Conservation (phyloP, 1,284 basidiomycete genomes). For the Marasmius fiardii region DNA sequence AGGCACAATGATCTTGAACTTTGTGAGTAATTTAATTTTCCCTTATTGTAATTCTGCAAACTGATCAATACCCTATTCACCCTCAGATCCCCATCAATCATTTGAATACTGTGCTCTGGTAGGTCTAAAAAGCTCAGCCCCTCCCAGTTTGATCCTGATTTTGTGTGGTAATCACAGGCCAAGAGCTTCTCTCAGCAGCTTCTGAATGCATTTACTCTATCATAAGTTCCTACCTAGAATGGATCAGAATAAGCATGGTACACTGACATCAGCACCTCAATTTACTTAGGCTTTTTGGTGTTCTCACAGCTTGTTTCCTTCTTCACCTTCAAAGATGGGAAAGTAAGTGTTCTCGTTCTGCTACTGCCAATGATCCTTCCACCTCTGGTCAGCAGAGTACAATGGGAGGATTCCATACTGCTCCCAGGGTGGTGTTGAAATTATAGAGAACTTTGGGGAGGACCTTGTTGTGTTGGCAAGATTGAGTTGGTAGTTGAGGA, state of each 20-base stretch:
- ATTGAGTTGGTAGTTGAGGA: no score
- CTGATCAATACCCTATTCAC: neutral
- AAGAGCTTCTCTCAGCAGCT: conserved; percentile 23
- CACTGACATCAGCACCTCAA: no score
- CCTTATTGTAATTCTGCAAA: neutral
- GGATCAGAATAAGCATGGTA: no score
- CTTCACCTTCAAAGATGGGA: conserved; percentile 27
- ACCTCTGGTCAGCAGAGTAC: neutral
- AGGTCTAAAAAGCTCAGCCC: no score
- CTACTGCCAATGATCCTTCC: neutral
- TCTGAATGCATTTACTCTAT: conserved; percentile 28
- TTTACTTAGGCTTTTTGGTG: conserved; percentile 27
- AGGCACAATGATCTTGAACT: conserved; percentile 6
- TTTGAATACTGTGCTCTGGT: neutral
- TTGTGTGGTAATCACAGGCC: conserved; percentile 16
- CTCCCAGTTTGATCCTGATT: no score
- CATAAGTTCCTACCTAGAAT: conserved; percentile 18
- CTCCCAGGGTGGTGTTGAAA: neutral
- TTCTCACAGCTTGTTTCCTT: conserved; percentile 30
- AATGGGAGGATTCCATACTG: neutral
- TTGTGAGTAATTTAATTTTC: neutral
- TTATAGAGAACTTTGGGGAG: neutral
- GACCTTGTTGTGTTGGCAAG: neutral
- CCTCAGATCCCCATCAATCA: neutral
- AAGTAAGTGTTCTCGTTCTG: neutral